These are phyloP conservation scores for Leishmania lainsoni DNA, from an alignment of 208 protist species.

Conservation along the genomic window DNA sequence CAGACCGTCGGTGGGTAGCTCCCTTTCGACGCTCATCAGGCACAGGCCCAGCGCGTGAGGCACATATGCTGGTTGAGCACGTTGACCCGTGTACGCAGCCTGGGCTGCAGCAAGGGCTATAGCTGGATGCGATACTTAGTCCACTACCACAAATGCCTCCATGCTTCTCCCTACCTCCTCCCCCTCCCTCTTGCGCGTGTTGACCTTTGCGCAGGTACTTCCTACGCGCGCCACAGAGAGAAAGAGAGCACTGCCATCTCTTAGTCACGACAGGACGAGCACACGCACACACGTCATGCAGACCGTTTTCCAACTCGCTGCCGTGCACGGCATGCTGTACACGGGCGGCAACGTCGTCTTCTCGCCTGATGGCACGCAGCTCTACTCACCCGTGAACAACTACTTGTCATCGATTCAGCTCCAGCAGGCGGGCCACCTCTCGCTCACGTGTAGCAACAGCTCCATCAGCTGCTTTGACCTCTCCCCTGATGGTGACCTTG, in stretches of 20 bases:
- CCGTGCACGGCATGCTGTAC: constrained; percentile 93
- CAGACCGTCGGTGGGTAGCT: not conserved
- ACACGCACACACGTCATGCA: constrained; percentile 45
- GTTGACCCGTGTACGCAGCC: not conserved
- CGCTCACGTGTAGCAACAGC: constrained; percentile 88
- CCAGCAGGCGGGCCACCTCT: constrained; percentile 74
- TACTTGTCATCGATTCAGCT: constrained; percentile 83
- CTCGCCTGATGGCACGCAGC: constrained; percentile 73
- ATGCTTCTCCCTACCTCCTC: too few relatives aligned
- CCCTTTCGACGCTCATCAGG: not conserved
- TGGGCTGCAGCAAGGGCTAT: not conserved
- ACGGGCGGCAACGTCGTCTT: constrained; percentile 91
- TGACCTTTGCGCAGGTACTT: not conserved
- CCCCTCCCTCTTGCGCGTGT: not conserved
- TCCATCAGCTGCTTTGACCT: constrained; percentile 90
- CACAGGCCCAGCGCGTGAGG: not conserved
- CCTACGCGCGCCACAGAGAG: not conserved
- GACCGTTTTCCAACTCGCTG: constrained; percentile 83
- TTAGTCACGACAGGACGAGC: not conserved
- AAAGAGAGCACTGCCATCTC: not conserved
- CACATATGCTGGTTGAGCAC: not conserved
- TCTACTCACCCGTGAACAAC: constrained; percentile 91
- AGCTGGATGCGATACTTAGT: not conserved
- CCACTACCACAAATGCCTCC: too few relatives aligned
- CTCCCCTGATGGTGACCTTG: constrained; percentile 82